Evolutionary conservation across 345 rosid genomes (phyloP), one percentile per base, ranked within the genome.

Genomic region (Rhizophora apiculata): DNA sequence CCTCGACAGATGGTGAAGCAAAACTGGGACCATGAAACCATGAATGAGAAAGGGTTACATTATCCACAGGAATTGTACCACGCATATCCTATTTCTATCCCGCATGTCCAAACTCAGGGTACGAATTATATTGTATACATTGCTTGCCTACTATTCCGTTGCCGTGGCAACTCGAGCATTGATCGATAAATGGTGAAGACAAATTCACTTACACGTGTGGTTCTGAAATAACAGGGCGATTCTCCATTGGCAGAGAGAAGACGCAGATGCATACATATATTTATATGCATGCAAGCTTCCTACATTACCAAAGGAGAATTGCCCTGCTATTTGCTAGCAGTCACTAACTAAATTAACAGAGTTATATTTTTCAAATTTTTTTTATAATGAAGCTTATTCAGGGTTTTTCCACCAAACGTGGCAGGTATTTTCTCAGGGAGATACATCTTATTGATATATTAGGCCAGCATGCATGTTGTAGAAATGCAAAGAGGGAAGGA

Each of bases 251-350:
- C 86, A 80, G 67, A 65, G 59, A 56, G 59, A 36, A 54, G 29
- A 22, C 2, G 6, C 11, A 8, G 20, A 13, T 39, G 1, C n/a
- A 64, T 63, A 31, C 13, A 11, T n/a, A 4, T 2, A 51, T 19
- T 21, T 19, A 6, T 18, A 4, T 10, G 20, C 20, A 6, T 15
- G 21, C 31, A 21, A 7, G 4, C 8, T 11, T 10, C n/a, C 7
- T 61, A 64, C 63, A 61, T 60, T 84, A 89, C 92, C 89, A 84
- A 81, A 85, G 86, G 86, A 82, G 88, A 82, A 80, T 82, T 85
- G 86, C 85, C 83, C 84, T 79, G 88, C 76, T 51, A 76, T 85
- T 85, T 81, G 48, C 66, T 61, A 31, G 51, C 72, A 15, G 74
- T 63, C 70, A 65, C 37, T 18, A 32, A 53, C 10, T 68, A 26